phyloP scores from a whole-genome alignment of 257 asterid species.

The Ilex asprella region DNA sequence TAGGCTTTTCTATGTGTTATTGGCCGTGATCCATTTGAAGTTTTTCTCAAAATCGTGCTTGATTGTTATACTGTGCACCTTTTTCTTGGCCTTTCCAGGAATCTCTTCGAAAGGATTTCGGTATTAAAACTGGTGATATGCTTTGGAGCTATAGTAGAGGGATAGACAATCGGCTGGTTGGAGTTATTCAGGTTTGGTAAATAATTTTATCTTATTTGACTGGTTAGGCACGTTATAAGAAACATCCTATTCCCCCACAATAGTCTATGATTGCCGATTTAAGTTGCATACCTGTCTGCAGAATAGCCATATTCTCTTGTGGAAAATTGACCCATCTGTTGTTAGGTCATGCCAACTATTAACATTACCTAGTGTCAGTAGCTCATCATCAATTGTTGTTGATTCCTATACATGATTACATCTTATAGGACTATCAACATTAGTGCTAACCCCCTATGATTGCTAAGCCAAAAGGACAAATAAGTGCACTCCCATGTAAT shows the following conservation, averaged over 20 bases:
- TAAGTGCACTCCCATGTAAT: too few relatives aligned
- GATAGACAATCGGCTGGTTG: slow-evolving; percentile 71
- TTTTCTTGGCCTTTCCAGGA: slow-evolving; percentile 46
- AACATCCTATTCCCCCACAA: background rate
- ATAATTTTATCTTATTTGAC: slow-evolving; percentile 4
- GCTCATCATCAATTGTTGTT: too few relatives aligned
- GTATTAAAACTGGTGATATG: slow-evolving; percentile 85
- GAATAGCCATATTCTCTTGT: slow-evolving; percentile 8
- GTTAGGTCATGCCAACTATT: too few relatives aligned
- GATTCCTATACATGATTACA: too few relatives aligned
- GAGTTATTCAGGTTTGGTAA: slow-evolving; percentile 46
- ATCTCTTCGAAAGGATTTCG: slow-evolving; percentile 88
- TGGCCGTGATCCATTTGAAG: background rate
- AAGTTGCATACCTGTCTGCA: slow-evolving; percentile 5
- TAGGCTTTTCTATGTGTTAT: background rate
- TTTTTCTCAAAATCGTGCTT: too few relatives aligned
- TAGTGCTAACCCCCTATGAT: too few relatives aligned
- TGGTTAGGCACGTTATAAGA: background rate
- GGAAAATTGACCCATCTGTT: background rate
- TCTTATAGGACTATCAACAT: too few relatives aligned
- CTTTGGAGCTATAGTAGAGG: slow-evolving; percentile 93
- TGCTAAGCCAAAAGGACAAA: too few relatives aligned
- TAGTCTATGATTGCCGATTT: slow-evolving; percentile 2
- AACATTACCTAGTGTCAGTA: too few relatives aligned
- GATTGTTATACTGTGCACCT: background rate